Evolutionary conservation across 768 basidiomycete genomes (phyloP).

Genomic region (Jaapia argillacea): DNA sequence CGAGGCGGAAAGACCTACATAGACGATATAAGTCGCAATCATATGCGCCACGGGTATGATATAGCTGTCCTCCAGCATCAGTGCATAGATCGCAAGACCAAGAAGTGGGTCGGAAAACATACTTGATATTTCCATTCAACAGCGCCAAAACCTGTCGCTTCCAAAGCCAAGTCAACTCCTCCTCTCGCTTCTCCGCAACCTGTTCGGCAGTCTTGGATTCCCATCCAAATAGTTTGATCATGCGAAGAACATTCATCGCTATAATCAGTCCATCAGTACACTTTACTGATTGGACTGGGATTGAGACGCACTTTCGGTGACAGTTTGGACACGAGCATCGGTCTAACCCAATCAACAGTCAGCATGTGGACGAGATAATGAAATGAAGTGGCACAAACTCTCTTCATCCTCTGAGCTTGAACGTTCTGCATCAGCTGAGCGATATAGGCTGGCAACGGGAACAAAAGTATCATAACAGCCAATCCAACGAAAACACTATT

Average conservation of each 20-base stretch:
- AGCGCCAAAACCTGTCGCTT: conserved; percentile 23
- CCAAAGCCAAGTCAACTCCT: conserved; percentile 26
- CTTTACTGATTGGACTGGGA: too few relatives aligned
- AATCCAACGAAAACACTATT: conserved; percentile 49
- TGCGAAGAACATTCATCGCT: conserved; percentile 50
- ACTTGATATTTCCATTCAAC: conserved; percentile 23
- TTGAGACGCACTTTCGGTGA: conserved; percentile 42
- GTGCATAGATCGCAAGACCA: not conserved
- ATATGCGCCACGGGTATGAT: conserved; percentile 29
- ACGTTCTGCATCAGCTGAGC: conserved; percentile 35
- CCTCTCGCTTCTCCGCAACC: conserved; percentile 24
- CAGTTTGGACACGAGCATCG: conserved; percentile 49
- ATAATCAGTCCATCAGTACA: too few relatives aligned
- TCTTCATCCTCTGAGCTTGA: conserved; percentile 42
- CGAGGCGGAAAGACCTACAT: conserved; percentile 9
- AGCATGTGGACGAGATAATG: not conserved
- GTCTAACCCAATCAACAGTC: conserved; percentile 19
- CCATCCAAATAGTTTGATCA: conserved; percentile 68
- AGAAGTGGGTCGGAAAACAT: not conserved
- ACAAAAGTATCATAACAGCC: conserved; percentile 35
- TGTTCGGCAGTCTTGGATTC: conserved; percentile 33
- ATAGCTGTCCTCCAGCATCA: conserved; percentile 14
- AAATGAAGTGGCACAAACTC: conserved; percentile 14
- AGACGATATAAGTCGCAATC: conserved; percentile 27
- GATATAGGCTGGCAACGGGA: conserved; percentile 50